Conservation (phyloP, 192 early-diverging fungal genomes). For the Powellomyces hirtus region DNA sequence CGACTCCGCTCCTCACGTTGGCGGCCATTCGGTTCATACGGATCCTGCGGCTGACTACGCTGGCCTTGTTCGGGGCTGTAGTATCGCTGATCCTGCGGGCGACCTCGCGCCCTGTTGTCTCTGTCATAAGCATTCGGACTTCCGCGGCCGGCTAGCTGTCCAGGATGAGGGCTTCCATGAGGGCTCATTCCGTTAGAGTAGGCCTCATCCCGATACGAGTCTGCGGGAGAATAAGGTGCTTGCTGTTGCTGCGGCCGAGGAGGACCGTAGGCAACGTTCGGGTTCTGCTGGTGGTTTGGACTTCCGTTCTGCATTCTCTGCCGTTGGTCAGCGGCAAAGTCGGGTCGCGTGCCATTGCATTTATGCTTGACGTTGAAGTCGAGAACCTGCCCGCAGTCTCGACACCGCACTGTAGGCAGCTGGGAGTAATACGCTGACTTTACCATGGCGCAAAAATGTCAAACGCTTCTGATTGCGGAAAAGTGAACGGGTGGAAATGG, state of each 20-base stretch:
- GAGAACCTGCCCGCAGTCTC: conserved; percentile 19
- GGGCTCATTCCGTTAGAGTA: neutral
- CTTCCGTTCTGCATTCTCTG: neutral
- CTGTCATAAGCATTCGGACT: neutral
- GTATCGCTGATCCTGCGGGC: neutral
- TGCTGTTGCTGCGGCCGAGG: conserved; percentile 7
- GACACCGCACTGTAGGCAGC: conserved; percentile 16
- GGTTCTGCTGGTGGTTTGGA: neutral
- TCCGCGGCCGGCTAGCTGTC: neutral
- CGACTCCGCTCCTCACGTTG: conserved; percentile 1
- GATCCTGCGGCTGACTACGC: neutral
- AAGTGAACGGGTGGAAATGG: no score
- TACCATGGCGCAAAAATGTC: no score
- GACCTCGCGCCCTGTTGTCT: no score
- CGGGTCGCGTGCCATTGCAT: neutral
- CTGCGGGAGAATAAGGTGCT: neutral
- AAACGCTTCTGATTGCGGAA: no score
- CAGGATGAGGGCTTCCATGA: neutral
- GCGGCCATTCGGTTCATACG: neutral
- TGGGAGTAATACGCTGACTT: conserved; percentile 28
- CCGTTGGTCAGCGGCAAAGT: conserved; percentile 6
- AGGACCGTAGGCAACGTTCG: no score
- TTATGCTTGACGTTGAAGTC: conserved; percentile 12
- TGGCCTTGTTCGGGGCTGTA: neutral
- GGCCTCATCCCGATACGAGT: neutral